Evolutionary conservation across 345 rosid genomes (phyloP).

Genomic region (Salix koriyanagi): DNA sequence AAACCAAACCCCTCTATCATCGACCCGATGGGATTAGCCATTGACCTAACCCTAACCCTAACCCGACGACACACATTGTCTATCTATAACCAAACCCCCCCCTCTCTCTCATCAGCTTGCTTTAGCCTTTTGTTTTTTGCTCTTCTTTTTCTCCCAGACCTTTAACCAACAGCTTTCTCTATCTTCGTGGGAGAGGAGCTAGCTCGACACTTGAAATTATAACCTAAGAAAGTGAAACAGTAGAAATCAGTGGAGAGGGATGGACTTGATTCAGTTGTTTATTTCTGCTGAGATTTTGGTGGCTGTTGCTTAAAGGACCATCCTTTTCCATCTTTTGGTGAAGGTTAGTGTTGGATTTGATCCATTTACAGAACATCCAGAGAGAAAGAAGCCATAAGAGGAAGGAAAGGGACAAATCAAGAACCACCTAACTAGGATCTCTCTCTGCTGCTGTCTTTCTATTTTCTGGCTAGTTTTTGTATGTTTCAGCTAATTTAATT

Average conservation of each 20-base stretch:
- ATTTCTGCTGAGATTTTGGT: slow-evolving; percentile 29
- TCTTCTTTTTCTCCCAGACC: slow-evolving; percentile 37
- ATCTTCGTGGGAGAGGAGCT: background rate
- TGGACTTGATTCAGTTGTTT: slow-evolving; percentile 13
- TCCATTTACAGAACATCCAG: slow-evolving; percentile 7
- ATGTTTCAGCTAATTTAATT: slow-evolving; percentile 16
- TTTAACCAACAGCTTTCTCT: slow-evolving; percentile 15
- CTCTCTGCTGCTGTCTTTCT: slow-evolving; percentile 2
- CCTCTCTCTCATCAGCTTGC: slow-evolving; percentile 11
- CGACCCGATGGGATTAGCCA: slow-evolving; percentile 28
- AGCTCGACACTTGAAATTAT: background rate
- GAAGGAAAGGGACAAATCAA: background rate
- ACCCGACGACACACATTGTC: slow-evolving; percentile 32
- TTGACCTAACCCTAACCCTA: slow-evolving; percentile 46
- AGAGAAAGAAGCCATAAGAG: background rate
- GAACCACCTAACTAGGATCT: background rate
- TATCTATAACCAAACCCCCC: slow-evolving; percentile 12
- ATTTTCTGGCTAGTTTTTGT: background rate
- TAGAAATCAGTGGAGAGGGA: background rate
- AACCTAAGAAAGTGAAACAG: background rate
- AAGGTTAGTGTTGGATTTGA: slow-evolving; percentile 13
- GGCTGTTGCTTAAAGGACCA: slow-evolving; percentile 13
- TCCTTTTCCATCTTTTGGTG: slow-evolving; percentile 2
- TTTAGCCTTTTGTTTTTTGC: slow-evolving; percentile 7
- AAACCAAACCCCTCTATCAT: slow-evolving; percentile 42